Evolutionary conservation across 768 basidiomycete genomes (phyloP), one percentile per base, ranked within the genome.

Genomic region (Phanerochaete sordida): DNA sequence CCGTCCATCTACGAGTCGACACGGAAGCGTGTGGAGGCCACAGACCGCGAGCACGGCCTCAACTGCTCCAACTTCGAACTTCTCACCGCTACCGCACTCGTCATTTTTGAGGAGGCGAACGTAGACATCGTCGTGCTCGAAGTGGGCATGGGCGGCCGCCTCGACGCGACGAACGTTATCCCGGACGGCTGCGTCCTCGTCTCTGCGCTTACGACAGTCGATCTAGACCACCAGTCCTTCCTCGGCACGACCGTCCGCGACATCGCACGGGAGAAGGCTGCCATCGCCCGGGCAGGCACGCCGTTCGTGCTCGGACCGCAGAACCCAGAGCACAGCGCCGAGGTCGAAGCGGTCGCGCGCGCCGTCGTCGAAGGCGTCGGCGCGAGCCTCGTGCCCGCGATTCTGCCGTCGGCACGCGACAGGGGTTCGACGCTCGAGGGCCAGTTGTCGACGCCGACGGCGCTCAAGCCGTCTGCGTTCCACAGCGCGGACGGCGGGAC

Each of bases 141-240:
- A 74, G 95, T 94, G 11, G 96, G 97, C 0, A 88, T 99, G 89
- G 97, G 97, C 0, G 97, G 97, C 4, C 79, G 84, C 2, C 74
- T 88, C 52, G 97, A 98, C 70, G 96, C 97, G 21, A 99, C 97
- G 2, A 99, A 99, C 70, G 81, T 90, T 56, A 83, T 98, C 21
- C 82, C 91, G 1, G 82, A 88, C 47, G 77, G 81, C 0, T 76
- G 76, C 53, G 81, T 95, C 44, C 72, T 93, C 31, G 84, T 87
- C 1, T 92, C 91, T n/a, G 90, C 85, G 31, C 77, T 98, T 27
- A 93, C 95, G 0, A 74, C 87, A 2, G 91, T 98, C 23, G 95
- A 94, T 72, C 76, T 98, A 45, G 97, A 99, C 74, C 97, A 98
- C 72, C 93, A 95, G 64, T 82, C 83, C 3, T 94, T 96, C 69